Base-by-base conservation (phyloP, 2,329 filamentous ascomycete genomes). In the Penicillium aurantiogriseum region DNA sequence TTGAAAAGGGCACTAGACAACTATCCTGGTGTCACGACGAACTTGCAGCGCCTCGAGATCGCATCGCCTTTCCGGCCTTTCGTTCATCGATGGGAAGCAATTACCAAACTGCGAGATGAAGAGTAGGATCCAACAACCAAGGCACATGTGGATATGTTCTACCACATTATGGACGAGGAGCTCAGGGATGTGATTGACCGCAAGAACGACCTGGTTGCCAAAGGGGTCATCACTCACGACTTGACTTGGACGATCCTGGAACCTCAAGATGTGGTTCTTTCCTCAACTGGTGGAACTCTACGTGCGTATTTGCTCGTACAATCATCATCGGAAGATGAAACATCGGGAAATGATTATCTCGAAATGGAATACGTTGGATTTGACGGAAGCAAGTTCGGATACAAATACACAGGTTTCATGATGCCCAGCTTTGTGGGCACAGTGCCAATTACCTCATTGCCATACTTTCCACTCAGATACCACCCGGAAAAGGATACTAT, bases 61-160 rank as follows among this genome's bases (percentile, higher is more conserved):
- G 69, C 74, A 8, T 81, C 80, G 0, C 85, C 84, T 0, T 89
- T 89, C 59, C 76, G 83, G 62, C 83, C 84, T 0, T 83, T 90
- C 48, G 83, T 89, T 40, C 86, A 90, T 70, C 81, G 87, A 33
- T 90, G 86, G 85, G 74, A 78, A 1, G 66, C 74, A 7, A 77
- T 86, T 38, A 63, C 69, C 10, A 67, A 73, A 4, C 76, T 78
- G 25, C 72, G 77, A 43, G 67, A 79, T 10, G 74, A 77, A 33
- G 64, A 76, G 8, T 67, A 73, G 2, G 80, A 85, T 17, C 64
- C 69, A 4, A 71, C 67, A 19, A 80, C 79, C 2, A 79, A 76
- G 45, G 71, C 77, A 31, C 81, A 85, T 61, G 66, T 83, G 2
- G 64, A 74, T 7, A 65, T 85, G 0, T 69, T 86, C 10, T 73